A percentile compares a stretch with the other conserved stretches of the same genome.
Evolutionary conservation across 2,329 filamentous ascomycete genomes (phyloP).

Genomic region (Fusarium sp.): DNA sequence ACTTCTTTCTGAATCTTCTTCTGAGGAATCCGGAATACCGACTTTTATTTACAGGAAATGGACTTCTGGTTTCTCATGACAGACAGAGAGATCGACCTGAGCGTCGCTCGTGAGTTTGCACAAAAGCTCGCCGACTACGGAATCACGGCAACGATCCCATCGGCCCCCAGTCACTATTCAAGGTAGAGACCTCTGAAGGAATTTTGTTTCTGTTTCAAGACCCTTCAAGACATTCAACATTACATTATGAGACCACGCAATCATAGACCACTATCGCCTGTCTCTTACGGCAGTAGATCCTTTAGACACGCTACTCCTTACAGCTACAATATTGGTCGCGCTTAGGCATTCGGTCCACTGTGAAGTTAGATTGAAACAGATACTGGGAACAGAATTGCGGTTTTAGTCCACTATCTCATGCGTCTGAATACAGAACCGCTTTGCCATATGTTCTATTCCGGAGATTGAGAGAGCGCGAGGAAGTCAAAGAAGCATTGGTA

Average conservation of each 20-base stretch:
- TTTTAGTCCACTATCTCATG: neutral
- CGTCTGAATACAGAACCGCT: rapidly evolving
- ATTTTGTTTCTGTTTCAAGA: rapidly evolving
- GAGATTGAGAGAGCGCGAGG: neutral
- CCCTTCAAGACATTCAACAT: rapidly evolving
- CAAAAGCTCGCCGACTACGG: too few relatives aligned
- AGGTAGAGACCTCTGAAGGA: neutral
- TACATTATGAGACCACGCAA: neutral
- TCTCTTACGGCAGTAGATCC: neutral
- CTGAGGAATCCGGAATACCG: too few relatives aligned
- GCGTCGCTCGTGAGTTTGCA: too few relatives aligned
- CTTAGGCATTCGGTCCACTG: rapidly evolving
- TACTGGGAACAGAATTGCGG: neutral
- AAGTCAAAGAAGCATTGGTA: neutral
- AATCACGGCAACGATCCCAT: too few relatives aligned
- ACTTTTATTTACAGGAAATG: too few relatives aligned
- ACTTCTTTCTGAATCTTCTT: too few relatives aligned
- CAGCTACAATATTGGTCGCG: neutral
- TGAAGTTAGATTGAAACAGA: neutral
- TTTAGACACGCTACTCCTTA: neutral
- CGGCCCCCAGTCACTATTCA: neutral
- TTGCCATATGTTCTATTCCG: neutral
- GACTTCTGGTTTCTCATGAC: too few relatives aligned
- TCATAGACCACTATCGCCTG: neutral
- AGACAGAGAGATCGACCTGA: too few relatives aligned